These are phyloP conservation scores for Euphorbia celastroides DNA, from an alignment of 441 rosid species.

Conservation along the genomic window DNA sequence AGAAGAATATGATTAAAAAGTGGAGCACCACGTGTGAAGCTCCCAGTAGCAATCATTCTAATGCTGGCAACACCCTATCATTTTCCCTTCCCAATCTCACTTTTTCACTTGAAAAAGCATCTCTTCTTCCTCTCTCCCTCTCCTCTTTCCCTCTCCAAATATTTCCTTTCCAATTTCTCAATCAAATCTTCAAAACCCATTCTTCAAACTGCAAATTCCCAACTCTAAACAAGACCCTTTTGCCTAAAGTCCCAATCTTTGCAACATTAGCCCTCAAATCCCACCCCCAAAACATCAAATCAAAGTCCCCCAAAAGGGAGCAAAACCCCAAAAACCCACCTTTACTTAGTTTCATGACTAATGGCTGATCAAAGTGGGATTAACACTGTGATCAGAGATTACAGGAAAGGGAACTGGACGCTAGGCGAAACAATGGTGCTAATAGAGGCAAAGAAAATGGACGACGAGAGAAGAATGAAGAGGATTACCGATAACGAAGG, in stretches of 20 bases:
- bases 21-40: slow-evolving; percentile 29
- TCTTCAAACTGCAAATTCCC: slow-evolving; percentile 5
- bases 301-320: slow-evolving; percentile 28
- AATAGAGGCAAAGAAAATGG: slow-evolving; percentile 87
- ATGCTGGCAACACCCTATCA: slow-evolving; percentile 13
- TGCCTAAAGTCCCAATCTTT: slow-evolving; percentile 24
- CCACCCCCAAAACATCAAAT: slow-evolving; percentile 26
- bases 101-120: slow-evolving; percentile 17
- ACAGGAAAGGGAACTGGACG: slow-evolving; percentile 90
- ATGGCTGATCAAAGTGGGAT: slow-evolving; percentile 54
- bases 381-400: slow-evolving; percentile 50
- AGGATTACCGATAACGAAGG: slow-evolving; percentile 25
- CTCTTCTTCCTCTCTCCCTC: slow-evolving; percentile 5
- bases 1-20: background rate
- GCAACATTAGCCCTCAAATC: slow-evolving; percentile 30
- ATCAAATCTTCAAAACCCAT: slow-evolving; percentile 31
- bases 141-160: background rate
- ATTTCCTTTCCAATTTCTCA: slow-evolving; percentile 17
- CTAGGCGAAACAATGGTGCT: slow-evolving; percentile 68
- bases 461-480: slow-evolving; percentile 75
- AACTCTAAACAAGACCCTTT: slow-evolving; percentile 11
- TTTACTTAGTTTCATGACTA: too few species aligned
- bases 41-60: slow-evolving; percentile 18
- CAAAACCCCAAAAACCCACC: too few species aligned
- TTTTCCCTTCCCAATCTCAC: slow-evolving; percentile 18